phyloP scores from a whole-genome alignment of 768 basidiomycete genomes.

The Mycena olivaceomarginata region DNA sequence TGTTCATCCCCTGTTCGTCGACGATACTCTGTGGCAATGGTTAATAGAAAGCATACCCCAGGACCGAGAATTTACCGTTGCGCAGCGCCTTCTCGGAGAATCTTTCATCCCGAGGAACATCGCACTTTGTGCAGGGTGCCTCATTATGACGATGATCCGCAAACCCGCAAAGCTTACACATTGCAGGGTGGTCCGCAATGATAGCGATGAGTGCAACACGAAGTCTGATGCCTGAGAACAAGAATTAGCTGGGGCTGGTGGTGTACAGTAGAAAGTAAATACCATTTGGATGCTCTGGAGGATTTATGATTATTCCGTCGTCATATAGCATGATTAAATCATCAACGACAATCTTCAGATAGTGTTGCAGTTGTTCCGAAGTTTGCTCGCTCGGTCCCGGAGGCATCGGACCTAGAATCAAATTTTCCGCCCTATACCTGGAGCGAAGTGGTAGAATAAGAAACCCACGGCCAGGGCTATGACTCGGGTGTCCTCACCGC shows the following conservation, averaged over 20 bases:
- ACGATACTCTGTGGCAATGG: constrained; percentile 9
- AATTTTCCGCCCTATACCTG: constrained; percentile 35
- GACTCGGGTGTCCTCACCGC: not conserved
- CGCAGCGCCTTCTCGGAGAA: constrained; percentile 38
- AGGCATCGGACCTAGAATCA: constrained; percentile 40
- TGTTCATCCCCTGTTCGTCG: constrained; percentile 12
- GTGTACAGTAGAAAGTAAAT: not conserved
- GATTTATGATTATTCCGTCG: constrained; percentile 44
- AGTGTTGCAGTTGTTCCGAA: constrained; percentile 50
- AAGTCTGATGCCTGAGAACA: constrained; percentile 30
- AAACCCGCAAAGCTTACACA: constrained; percentile 51
- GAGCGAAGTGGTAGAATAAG: not conserved
- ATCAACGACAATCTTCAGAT: constrained; percentile 50
- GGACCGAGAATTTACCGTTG: constrained; percentile 30
- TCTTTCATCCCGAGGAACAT: constrained; percentile 40
- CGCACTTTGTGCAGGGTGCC: constrained; percentile 51
- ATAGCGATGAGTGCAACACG: constrained; percentile 50
- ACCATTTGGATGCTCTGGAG: constrained; percentile 47
- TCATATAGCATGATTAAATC: constrained; percentile 52
- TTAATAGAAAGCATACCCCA: not conserved
- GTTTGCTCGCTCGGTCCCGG: constrained; percentile 54
- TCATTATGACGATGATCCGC: constrained; percentile 50
- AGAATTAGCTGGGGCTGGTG: not conserved
- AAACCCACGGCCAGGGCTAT: not conserved
- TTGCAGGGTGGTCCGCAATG: constrained; percentile 54